These are phyloP conservation scores for Eimeria sp. DNA, from an alignment of 169 alveolate species.

Conservation along the genomic window DNA sequence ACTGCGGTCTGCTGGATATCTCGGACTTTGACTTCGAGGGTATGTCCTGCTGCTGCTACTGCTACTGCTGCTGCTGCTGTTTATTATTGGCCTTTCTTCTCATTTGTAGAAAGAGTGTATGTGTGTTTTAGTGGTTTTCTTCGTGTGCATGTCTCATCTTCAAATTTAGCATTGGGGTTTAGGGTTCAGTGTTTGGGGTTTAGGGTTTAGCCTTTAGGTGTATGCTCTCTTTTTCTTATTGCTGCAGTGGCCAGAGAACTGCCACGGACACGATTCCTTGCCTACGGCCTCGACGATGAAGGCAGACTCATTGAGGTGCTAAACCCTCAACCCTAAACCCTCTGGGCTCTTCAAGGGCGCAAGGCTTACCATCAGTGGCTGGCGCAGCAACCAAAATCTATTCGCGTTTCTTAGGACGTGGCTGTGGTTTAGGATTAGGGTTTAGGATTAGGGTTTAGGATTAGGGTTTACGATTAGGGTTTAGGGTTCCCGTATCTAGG, in stretches of 20 bases:
- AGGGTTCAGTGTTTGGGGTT: neutral
- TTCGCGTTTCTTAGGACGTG: neutral
- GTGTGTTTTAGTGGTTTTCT: neutral
- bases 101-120: neutral
- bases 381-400: no score
- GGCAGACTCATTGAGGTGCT: constrained; percentile 34
- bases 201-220: no score
- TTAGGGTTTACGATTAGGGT: neutral
- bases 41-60: neutral
- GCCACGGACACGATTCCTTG: constrained; percentile 9
- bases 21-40: constrained; percentile 37
- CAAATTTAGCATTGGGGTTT: neutral
- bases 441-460: neutral
- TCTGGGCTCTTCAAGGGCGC: no score
- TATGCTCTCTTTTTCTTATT: neutral
- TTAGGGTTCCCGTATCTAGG: neutral
- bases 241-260: constrained; percentile 50
- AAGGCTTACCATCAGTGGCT: no score
- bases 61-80: neutral
- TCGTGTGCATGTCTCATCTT: neutral
- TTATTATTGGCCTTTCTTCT: neutral
- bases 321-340: constrained; percentile 13
- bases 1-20: constrained; percentile 30
- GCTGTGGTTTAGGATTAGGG: neutral
- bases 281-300: neutral